A percentile compares a stretch with the other conserved stretches of the same genome.
phyloP scores from a whole-genome alignment of 306 rosid species.

The Inga oerstediana region DNA sequence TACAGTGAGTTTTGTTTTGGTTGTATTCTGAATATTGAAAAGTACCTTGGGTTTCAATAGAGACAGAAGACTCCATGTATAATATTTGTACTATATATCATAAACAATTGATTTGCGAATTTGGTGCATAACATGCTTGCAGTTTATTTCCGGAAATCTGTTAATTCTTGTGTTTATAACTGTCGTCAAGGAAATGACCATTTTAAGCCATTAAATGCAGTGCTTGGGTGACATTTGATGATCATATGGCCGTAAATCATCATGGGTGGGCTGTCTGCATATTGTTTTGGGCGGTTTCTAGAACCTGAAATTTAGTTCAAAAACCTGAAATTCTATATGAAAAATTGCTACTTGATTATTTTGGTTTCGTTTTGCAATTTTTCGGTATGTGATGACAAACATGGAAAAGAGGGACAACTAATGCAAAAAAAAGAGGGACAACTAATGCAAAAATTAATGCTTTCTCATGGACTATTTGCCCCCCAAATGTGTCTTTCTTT shows the following conservation, averaged over 20 bases:
- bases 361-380: not conserved
- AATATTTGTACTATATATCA: not conserved
- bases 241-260: not conserved
- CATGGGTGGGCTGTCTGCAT: not conserved
- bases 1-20: conserved; percentile 63
- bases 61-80: not conserved
- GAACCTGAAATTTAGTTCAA: conserved; percentile 1
- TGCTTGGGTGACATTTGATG: not conserved
- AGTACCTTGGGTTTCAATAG: not conserved
- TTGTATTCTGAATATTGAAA: conserved; percentile 18
- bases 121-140: not conserved
- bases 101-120: not conserved
- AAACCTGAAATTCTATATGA: conserved; percentile 7
- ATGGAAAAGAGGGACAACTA: not conserved
- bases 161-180: not conserved
- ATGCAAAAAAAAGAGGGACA: conserved; percentile 7
- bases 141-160: not conserved
- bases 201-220: not conserved
- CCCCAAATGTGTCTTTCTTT: not conserved
- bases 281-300: not conserved
- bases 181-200: not conserved
- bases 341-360: not conserved
- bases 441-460: conserved; percentile 7
- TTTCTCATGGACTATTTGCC: not conserved
- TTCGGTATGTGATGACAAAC: not conserved